Evolutionary conservation across 495 filamentous ascomycete species (phyloP).

Genomic region (Aspergillus biplanus): DNA sequence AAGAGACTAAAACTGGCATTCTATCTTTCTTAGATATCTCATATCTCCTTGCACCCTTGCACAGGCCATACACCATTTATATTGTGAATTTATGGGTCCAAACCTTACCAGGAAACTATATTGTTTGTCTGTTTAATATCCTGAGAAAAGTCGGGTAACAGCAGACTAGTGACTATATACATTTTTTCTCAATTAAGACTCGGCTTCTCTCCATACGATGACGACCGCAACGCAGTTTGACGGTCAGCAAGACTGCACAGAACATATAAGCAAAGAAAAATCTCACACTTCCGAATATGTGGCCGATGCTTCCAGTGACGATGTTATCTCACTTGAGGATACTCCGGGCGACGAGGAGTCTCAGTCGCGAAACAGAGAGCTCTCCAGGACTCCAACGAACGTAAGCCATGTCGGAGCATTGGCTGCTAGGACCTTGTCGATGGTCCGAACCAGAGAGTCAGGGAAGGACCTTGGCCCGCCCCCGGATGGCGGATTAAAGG

Average conservation of each 20-base stretch:
- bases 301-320: slow-evolving; percentile 13
- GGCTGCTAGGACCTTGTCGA: slow-evolving; percentile 37
- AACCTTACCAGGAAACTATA: not conserved
- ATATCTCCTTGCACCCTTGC: not conserved
- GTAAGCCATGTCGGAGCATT: slow-evolving; percentile 30
- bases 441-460: slow-evolving; percentile 51
- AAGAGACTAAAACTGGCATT: not conserved
- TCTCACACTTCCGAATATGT: not conserved
- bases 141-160: not conserved
- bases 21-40: not conserved
- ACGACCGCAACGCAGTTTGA: not conserved
- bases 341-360: slow-evolving; percentile 33
- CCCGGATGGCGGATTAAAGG: slow-evolving; percentile 59
- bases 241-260: not conserved
- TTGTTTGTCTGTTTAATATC: not conserved
- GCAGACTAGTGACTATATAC: not conserved
- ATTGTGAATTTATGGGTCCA: not conserved
- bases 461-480: slow-evolving; percentile 55
- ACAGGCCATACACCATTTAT: not conserved
- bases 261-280: slow-evolving; percentile 7
- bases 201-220: slow-evolving; percentile 4
- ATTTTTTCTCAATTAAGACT: not conserved
- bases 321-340: slow-evolving; percentile 10
- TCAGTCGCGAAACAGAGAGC: slow-evolving; percentile 16
- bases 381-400: slow-evolving; percentile 34